Conservation (phyloP, 2,329 filamentous ascomycete genomes). For the Malbranchea cinnamomea region DNA sequence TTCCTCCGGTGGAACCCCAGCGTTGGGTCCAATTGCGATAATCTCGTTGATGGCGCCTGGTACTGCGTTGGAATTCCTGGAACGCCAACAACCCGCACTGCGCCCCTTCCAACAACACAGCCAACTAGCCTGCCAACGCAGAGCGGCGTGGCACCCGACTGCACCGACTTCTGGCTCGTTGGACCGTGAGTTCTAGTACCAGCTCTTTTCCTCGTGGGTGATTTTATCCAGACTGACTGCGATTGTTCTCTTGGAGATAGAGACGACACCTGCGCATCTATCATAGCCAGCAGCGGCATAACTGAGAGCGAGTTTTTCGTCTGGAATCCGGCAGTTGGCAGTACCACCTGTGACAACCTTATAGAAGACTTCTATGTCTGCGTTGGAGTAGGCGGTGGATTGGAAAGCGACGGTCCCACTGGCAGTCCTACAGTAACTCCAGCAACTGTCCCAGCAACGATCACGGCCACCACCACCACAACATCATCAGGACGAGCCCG, state of each 20-base stretch:
- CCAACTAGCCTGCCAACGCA: conserved; percentile 3
- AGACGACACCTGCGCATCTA: conserved; percentile 3
- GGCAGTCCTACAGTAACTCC: no score
- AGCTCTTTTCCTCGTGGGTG: no score
- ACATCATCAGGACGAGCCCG: no score
- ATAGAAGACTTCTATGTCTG: no score
- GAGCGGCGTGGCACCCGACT: conserved; percentile 3
- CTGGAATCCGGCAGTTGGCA: no score
- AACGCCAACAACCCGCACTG: conserved; percentile 11
- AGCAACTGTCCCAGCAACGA: no score
- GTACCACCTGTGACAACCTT: no score
- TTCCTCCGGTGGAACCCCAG: conserved; percentile 5
- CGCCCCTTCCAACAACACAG: not conserved
- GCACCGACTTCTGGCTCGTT: conserved; percentile 4
- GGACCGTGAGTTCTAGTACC: conserved; percentile 3
- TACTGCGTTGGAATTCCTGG: conserved; percentile 10
- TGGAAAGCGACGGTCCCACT: no score
- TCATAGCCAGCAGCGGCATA: not conserved
- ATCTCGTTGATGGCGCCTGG: not conserved
- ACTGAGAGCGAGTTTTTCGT: no score
- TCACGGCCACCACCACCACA: no score
- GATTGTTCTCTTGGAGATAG: not conserved
- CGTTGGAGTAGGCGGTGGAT: no score
- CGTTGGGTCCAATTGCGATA: conserved; percentile 3
- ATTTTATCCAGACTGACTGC: no score